Base-by-base conservation (phyloP, 768 basidiomycete species). In the Lactarius evosmus region DNA sequence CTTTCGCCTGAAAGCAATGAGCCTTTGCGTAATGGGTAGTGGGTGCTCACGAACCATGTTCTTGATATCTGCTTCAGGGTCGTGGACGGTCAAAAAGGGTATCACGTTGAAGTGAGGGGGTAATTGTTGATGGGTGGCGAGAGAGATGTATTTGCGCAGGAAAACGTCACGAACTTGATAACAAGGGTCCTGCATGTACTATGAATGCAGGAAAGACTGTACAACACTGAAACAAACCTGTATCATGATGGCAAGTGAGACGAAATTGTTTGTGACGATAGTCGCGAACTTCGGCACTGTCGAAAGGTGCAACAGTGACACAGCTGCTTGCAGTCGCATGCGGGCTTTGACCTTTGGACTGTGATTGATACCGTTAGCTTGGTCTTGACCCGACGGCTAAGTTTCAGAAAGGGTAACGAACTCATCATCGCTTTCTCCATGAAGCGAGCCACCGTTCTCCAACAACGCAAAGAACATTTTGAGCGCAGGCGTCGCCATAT, bases 51-150 rank as follows among this genome's bases (percentile, higher is more conserved):
- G 67, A 60, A 91, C 94, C 76, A 84, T 79, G 30, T 73, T 75
- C 67, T 85, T 86, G 32, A 95, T 82, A 63, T 98, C 95, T 27
- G 74, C 73, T 66, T 98, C 96, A 0, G 95, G 95, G 74, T 99
- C 97, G 69, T 93, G 88, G 0, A 95, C 88, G 0, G 91, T 87
- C 51, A 99, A 76, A 77, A 97, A 94, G 6, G 91, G 88, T 61
- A 97, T 83, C 51, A 91, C 78, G 71, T 95, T 93, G 76, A 88
- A 95, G 22, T 84, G 81, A 1, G 87, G 74, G 17, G 85, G 80
- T 2, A 95, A 75, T 74, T 88, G 87, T 38, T 85, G 82, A 3
- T 76, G 72, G 51, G 83, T 80, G n/a, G 95, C 74, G 29, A 91
- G 76, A 11, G 78, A 71, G 12, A 89, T 75, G 2, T 95, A 77